A percentile compares a stretch with the other conserved stretches of the same genome.
Conservation (phyloP, 108 stramenopile species). For the Cyclotella baltica region DNA sequence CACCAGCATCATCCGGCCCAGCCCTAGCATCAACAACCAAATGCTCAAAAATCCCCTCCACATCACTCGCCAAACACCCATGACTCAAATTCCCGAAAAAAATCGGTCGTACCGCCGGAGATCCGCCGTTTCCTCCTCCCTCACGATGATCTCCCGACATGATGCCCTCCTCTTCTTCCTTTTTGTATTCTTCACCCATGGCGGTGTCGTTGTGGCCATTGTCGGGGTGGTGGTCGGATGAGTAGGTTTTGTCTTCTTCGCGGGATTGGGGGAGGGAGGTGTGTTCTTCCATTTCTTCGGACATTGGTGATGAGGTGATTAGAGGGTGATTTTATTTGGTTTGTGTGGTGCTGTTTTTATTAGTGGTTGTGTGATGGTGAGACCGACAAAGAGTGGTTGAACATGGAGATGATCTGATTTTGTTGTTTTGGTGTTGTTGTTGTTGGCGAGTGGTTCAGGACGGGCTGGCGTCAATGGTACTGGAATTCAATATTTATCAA, state of each 20-base stretch:
- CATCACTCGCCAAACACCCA: constrained; percentile 55
- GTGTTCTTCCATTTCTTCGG: neutral
- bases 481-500: no score
- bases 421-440: no score
- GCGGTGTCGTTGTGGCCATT: constrained; percentile 5
- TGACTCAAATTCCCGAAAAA: constrained; percentile 77
- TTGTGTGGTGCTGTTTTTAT: no score
- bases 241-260: constrained; percentile 9
- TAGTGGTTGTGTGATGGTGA: no score
- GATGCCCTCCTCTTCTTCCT: neutral
- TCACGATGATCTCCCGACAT: constrained; percentile 9
- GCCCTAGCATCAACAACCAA: constrained; percentile 40
- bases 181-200: neutral
- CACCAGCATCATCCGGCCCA: constrained; percentile 14
- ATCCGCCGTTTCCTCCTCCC: constrained; percentile 1
- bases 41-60: constrained; percentile 60
- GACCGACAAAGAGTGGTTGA: no score
- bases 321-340: no score
- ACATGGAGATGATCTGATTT: no score
- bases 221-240: constrained; percentile 2
- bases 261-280: constrained; percentile 15
- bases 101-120: constrained; percentile 59
- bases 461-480: no score
- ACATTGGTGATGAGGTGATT: neutral
- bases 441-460: no score